These are phyloP conservation scores for Lactifluus piperatus DNA, from an alignment of 768 basidiomycete genomes.

Conservation along the genomic window DNA sequence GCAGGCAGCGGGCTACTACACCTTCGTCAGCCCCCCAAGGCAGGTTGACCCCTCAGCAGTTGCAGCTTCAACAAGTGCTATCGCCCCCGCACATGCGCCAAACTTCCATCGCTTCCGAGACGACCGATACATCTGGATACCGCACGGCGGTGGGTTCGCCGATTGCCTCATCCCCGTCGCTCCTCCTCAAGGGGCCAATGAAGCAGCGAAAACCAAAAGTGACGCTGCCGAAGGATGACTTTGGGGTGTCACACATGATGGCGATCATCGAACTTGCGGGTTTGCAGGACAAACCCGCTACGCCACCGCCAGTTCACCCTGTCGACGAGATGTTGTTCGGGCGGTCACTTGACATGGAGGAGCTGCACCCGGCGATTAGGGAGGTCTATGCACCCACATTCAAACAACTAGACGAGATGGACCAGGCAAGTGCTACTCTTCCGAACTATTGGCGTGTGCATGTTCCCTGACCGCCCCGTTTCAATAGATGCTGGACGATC, in stretches of 20 bases:
- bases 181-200: constrained; percentile 25
- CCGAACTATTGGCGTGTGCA: background rate
- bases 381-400: constrained; percentile 66
- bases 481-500: constrained; percentile 25
- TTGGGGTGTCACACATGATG: constrained; percentile 82
- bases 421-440: constrained; percentile 44
- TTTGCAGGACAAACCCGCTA: constrained; percentile 28
- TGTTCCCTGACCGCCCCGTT: background rate
- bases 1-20: constrained; percentile 6
- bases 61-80: background rate
- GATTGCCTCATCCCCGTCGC: constrained; percentile 3
- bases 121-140: constrained; percentile 20
- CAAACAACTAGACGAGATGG: constrained; percentile 70
- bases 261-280: constrained; percentile 69
- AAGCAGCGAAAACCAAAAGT: constrained; percentile 34
- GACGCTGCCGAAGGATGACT: constrained; percentile 66
- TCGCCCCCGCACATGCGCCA: constrained; percentile 14
- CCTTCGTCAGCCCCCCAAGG: constrained; percentile 10
- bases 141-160: constrained; percentile 19
- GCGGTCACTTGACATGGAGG: constrained; percentile 45
- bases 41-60: constrained; percentile 8
- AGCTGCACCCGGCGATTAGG: constrained; percentile 60
- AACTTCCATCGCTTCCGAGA: constrained; percentile 9
- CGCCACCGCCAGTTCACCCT: constrained; percentile 41
- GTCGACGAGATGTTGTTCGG: constrained; percentile 73